A percentile compares a stretch with the other conserved stretches of the same genome.
phyloP scores from a whole-genome alignment of 1,284 basidiomycete genomes.

The Sporisorium iseilematis-ciliati region DNA sequence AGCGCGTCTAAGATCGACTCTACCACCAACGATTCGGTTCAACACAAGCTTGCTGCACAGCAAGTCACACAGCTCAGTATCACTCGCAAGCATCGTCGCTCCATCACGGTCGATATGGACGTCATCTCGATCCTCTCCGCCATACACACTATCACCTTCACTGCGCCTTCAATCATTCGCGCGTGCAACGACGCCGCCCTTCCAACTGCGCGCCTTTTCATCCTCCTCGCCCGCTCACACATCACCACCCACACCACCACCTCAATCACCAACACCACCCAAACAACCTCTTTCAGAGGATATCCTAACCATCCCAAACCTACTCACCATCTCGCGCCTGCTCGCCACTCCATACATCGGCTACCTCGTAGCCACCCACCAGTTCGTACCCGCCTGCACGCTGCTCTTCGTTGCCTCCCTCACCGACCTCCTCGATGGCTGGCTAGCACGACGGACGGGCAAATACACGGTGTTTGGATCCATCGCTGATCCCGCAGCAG shows the following conservation, averaged over 20 bases:
- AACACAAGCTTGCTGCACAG: background rate
- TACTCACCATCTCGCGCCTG: constrained; percentile 88
- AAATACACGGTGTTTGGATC: constrained; percentile 83
- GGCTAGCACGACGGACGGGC: constrained; percentile 84
- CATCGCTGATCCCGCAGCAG: constrained; percentile 95
- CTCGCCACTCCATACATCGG: constrained; percentile 88
- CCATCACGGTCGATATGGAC: constrained; percentile 2
- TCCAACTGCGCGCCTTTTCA: background rate
- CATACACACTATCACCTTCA: too few species aligned
- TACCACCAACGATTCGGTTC: background rate
- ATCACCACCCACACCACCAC: constrained; percentile 75
- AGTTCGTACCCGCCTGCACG: constrained; percentile 83
- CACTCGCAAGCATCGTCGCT: background rate
- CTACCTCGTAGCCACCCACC: constrained; percentile 87
- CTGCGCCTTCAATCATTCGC: background rate
- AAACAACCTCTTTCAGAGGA: constrained; percentile 76
- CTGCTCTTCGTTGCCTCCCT: constrained; percentile 88
- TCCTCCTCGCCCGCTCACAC: background rate
- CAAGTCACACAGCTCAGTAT: background rate
- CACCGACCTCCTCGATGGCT: constrained; percentile 93
- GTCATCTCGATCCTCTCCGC: background rate
- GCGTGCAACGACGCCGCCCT: too few species aligned
- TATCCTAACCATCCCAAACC: constrained; percentile 93
- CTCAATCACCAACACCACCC: constrained; percentile 67
- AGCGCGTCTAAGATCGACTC: background rate